Base-by-base conservation (phyloP, 768 basidiomycete genomes). In the Boletus reticulatus region DNA sequence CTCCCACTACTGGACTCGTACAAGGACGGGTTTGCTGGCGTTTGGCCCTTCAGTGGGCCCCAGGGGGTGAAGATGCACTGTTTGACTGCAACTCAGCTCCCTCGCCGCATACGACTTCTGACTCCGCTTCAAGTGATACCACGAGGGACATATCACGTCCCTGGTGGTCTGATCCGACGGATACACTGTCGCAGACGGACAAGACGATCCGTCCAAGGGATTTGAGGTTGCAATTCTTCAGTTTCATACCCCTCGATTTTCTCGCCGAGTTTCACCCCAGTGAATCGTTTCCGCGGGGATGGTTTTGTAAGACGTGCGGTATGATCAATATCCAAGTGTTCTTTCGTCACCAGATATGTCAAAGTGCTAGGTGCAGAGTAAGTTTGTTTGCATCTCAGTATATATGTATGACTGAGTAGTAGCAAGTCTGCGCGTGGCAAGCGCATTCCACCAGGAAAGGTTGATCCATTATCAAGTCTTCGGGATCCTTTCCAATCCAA, bases 251-350 rank as follows among this genome's bases (percentile, higher is more conserved):
- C 8, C 53, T 71, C 13, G 68, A 72, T 53, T 53, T 73, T 38
- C 61, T 72, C 13, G 70, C 67, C 8, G 58, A 56, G 6, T 72
- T 72, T 36, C 50, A 62, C 19, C 68, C 72, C 4, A 67, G 57
- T 34, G 73, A 71, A 37, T 66, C 62, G 2, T 73, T 82, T 49
- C 77, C 64, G 12, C 67, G 65, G 27, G 83, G 82, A 8, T 84
- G 81, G 81, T 75, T 73, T 55, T 84, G 83, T 56, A 53, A 24
- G 3, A 48, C 57, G 0, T 84, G 83, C 53, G 81, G 82, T 24
- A 72, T 76, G 62, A 63, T 84, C 24, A 83, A 82, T 47, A 73
- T 72, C 43, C 78, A 81, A 60, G 58, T 56, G 13, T 68, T 70
- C 44, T 70, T 84, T 67, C 72, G 83, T 51, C 78, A 80, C 57